Evolutionary conservation across 768 basidiomycete species (phyloP).

Genomic region (Tricholoma sp.): DNA sequence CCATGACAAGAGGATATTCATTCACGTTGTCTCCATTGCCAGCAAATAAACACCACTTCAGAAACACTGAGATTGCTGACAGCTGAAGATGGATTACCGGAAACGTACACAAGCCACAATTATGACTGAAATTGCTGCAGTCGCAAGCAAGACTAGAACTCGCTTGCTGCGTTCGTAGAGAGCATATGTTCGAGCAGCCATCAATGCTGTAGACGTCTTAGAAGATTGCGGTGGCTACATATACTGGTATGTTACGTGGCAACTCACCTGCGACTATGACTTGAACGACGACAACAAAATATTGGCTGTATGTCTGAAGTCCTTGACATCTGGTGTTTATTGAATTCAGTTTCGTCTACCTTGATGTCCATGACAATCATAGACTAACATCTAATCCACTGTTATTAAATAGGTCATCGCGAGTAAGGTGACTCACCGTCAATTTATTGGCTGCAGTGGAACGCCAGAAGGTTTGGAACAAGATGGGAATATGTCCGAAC

Average conservation of each 20-base stretch:
- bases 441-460: conserved; percentile 9
- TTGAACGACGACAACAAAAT: conserved; percentile 12
- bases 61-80: background rate
- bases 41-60: conserved; percentile 1
- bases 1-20: background rate
- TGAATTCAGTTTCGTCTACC: background rate
- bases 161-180: background rate
- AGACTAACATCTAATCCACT: conserved; percentile 9
- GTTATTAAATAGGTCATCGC: background rate
- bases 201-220: background rate
- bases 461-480: conserved; percentile 21
- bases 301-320: conserved; percentile 13
- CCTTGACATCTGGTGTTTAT: conserved; percentile 7
- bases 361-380: background rate
- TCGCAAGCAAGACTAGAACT: background rate
- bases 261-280: conserved; percentile 10
- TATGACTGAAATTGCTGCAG: background rate
- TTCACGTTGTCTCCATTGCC: background rate
- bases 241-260: background rate
- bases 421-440: conserved; percentile 4
- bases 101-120: background rate
- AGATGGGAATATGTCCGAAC: conserved; percentile 24
- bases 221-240: background rate
- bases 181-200: background rate
- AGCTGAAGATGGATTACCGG: background rate